These are phyloP conservation scores for Rhexocercosporidium sp. DNA, from an alignment of 2,329 filamentous ascomycete genomes.

Conservation along the genomic window DNA sequence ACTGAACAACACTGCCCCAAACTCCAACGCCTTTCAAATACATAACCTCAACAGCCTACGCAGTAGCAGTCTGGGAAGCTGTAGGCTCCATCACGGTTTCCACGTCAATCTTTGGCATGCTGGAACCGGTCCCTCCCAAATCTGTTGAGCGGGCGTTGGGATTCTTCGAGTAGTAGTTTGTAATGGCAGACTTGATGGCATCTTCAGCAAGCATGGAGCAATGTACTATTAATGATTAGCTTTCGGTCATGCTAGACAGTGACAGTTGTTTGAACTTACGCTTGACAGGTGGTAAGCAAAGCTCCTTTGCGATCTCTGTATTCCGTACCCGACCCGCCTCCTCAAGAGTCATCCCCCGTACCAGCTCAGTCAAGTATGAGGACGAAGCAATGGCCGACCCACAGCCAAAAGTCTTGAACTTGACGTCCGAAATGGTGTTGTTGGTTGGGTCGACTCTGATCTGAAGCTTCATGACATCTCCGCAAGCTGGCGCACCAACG, in stretches of 20 bases:
- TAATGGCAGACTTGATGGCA: slow-evolving; percentile 90
- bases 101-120: slow-evolving; percentile 69
- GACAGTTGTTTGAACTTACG: slow-evolving; percentile 60
- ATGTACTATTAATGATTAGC: slow-evolving; percentile 64
- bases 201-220: slow-evolving; percentile 94
- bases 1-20: slow-evolving; percentile 8
- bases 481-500: slow-evolving; percentile 87
- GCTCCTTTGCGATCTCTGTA: slow-evolving; percentile 96
- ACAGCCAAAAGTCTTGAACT: slow-evolving; percentile 98
- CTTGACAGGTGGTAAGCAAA: slow-evolving; percentile 88
- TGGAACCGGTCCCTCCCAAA: slow-evolving; percentile 74
- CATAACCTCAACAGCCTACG: slow-evolving; percentile 19
- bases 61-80: slow-evolving; percentile 35
- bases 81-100: slow-evolving; percentile 56
- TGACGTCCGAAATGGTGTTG: slow-evolving; percentile 90
- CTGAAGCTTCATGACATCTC: slow-evolving; percentile 93
- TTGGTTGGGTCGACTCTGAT: slow-evolving; percentile 89
- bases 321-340: slow-evolving; percentile 93
- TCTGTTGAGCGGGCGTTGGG: slow-evolving; percentile 75
- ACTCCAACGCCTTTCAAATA: slow-evolving; percentile 19
- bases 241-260: slow-evolving; percentile 16
- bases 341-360: slow-evolving; percentile 94
- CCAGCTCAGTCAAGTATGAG: slow-evolving; percentile 92
- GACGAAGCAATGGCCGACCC: slow-evolving; percentile 93
- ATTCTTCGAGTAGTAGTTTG: slow-evolving; percentile 91